Evolutionary conservation across 2,329 filamentous ascomycete genomes (phyloP).

Genomic region (Aspergillus sojae): DNA sequence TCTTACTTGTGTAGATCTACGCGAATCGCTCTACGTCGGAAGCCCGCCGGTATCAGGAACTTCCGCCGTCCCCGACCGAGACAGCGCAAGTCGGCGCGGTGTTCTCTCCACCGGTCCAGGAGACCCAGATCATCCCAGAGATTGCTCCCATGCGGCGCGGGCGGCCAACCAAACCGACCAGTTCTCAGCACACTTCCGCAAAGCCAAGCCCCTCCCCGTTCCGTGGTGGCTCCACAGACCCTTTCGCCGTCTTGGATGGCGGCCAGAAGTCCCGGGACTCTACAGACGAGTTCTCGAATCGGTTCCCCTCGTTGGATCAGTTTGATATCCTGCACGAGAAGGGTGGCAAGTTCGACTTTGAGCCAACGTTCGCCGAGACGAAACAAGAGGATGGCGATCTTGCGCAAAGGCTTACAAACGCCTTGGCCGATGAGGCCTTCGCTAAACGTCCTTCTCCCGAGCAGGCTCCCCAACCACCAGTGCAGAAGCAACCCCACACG

Average conservation of each 20-base stretch:
- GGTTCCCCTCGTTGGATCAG: slow-evolving; percentile 89
- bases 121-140: slow-evolving; percentile 76
- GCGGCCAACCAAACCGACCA: slow-evolving; percentile 60
- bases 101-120: slow-evolving; percentile 73
- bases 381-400: slow-evolving; percentile 54
- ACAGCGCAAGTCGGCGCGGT: slow-evolving; percentile 74
- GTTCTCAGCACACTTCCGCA: slow-evolving; percentile 49
- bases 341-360: slow-evolving; percentile 82
- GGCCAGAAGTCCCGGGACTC: slow-evolving; percentile 51
- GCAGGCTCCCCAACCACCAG: slow-evolving; percentile 30
- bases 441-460: slow-evolving; percentile 47
- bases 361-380: slow-evolving; percentile 53
- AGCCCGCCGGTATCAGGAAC: slow-evolving; percentile 59
- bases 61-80: slow-evolving; percentile 60
- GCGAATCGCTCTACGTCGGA: slow-evolving; percentile 66
- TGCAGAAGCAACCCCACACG: slow-evolving; percentile 28
- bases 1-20: slow-evolving; percentile 64
- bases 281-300: slow-evolving; percentile 77
- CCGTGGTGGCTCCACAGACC: slow-evolving; percentile 72
- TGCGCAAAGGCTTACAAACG: slow-evolving; percentile 70
- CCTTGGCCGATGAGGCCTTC: slow-evolving; percentile 84
- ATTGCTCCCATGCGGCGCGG: slow-evolving; percentile 94
- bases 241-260: slow-evolving; percentile 86
- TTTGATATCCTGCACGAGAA: slow-evolving; percentile 88
- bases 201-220: slow-evolving; percentile 70